Evolutionary conservation across 1,284 basidiomycete genomes (phyloP).

Genomic region (Rhodofomes roseus): DNA sequence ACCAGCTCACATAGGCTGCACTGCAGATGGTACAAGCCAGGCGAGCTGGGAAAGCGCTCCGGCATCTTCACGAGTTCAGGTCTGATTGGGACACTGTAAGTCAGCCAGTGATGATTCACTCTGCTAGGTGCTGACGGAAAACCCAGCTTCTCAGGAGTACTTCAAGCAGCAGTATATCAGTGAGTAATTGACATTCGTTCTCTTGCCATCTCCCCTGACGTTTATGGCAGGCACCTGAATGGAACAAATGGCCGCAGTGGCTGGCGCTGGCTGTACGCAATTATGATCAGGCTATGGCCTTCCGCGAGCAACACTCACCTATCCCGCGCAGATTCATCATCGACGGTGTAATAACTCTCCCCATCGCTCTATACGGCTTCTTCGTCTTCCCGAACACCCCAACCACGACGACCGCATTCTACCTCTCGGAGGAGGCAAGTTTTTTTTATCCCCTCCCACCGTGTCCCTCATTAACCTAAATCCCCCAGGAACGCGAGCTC

Average conservation of each 20-base stretch:
- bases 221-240: slow-evolving; percentile 48
- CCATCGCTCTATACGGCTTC: slow-evolving; percentile 71
- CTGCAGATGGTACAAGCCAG: slow-evolving; percentile 65
- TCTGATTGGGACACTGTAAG: slow-evolving; percentile 59
- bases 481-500: slow-evolving; percentile 48
- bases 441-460: neutral
- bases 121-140: too few relatives aligned
- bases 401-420: slow-evolving; percentile 60
- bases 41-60: slow-evolving; percentile 67
- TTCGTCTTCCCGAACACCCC: slow-evolving; percentile 72
- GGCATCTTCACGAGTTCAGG: slow-evolving; percentile 72
- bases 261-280: slow-evolving; percentile 67
- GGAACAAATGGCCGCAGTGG: slow-evolving; percentile 56
- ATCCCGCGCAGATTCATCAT: slow-evolving; percentile 55
- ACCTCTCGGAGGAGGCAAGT: slow-evolving; percentile 55
- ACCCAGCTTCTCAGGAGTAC: slow-evolving; percentile 67
- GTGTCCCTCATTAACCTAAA: slow-evolving; percentile 6
- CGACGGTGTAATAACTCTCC: slow-evolving; percentile 70
- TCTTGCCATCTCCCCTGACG: neutral
- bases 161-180: slow-evolving; percentile 66
- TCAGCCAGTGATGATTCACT: too few relatives aligned
- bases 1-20: neutral
- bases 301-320: neutral
- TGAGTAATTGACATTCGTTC: slow-evolving; percentile 20
- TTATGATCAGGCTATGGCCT: neutral